Base-by-base conservation (phyloP, 306 rosid species). In the Cajanus cajan region DNA sequence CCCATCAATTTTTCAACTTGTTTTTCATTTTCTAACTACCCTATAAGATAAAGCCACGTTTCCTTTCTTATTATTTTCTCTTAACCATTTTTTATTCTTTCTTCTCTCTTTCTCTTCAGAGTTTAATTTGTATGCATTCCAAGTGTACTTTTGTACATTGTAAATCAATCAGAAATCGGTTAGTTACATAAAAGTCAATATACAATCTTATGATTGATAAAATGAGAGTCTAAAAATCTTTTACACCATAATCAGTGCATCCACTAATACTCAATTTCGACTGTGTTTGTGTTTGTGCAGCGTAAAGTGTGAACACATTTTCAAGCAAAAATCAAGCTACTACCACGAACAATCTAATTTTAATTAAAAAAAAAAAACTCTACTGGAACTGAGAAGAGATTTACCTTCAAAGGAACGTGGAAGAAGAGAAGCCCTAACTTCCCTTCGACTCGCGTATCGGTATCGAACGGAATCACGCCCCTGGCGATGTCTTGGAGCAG, bases 391-490 rank as follows among this genome's bases (percentile, higher is more conserved):
- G 5, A 33, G 18, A 39, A 55, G 40, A 10, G 24, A 70, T 16
- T 41, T 4, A 68, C 81, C 78, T 86, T 88, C 66, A 93, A 62
- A 4, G 99, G 98, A 81, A 92, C 41, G 2, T 74, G 52, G 90
- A 95, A 70, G 77, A 91, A 73, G 57, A 92, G 24, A 25, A 95
- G 33, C 48, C 98, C 93, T 62, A 95, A 52, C 39, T 52, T 81
- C 21, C 98, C 98, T 36, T 87, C 79, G 18, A 95, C 89, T 31
- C 63, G 72, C 0, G 98, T 82, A 33, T 74, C 71, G 51, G 98
- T 78, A 18, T 92, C 97, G n/a, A 95, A 92, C 7, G 97, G 98
- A 21, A 95, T 87, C 0, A 90, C 87, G 8, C 98, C 97, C 68
- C 22, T 91, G 0, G 93, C 90, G 55, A 91, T 78, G 77, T 95